Base-by-base conservation (phyloP, 352 stramenopile genomes). In the Pythium grandisporangium region DNA sequence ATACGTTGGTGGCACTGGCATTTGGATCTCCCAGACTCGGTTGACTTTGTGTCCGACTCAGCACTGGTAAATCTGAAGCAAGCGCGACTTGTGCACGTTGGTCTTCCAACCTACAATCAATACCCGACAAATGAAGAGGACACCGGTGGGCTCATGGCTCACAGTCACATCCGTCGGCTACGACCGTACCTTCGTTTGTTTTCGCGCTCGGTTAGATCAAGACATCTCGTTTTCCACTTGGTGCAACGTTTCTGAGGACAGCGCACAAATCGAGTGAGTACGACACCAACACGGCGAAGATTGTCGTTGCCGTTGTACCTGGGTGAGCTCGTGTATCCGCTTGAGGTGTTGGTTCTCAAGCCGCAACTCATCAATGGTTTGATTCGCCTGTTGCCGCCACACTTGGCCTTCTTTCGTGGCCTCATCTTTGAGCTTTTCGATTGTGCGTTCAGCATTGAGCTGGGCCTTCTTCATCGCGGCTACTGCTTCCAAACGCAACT, bases 161-260 rank as follows among this genome's bases (percentile, higher is more conserved):
- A 22, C 37, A 30, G 37, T 41, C 23, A 33, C n/a, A n/a, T 36
- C n/a, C 22, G 21, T 33, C 6, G 33, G 14, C 14, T 14, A 35
- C 12, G 4, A 5, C 29, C 22, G 14, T 2, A 69, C 33, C 58
- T 49, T 30, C 67, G 54, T 26, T 62, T 46, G 2, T 62, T 43
- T 43, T 84, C 64, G 4, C 56, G 48, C 39, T 76, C 63, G 0
- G 58, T 63, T 8, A 84, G 53, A 5, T 74, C 66, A 17, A 72
- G 42, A 29, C 59, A 84, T 10, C 69, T 59, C 29, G 59, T 55
- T 43, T 84, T 87, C 74, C 74, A 87, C 47, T 87, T 87, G 42
- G 60, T 46, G 38, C 66, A 76, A 13, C 74, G 74, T 61, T 84
- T 84, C 63, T 87, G n/a, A n/a, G n/a, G n/a, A n/a, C n/a, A 32